phyloP scores from a whole-genome alignment of 352 stramenopile species.

The Thalassiosira livingstoniorum region DNA sequence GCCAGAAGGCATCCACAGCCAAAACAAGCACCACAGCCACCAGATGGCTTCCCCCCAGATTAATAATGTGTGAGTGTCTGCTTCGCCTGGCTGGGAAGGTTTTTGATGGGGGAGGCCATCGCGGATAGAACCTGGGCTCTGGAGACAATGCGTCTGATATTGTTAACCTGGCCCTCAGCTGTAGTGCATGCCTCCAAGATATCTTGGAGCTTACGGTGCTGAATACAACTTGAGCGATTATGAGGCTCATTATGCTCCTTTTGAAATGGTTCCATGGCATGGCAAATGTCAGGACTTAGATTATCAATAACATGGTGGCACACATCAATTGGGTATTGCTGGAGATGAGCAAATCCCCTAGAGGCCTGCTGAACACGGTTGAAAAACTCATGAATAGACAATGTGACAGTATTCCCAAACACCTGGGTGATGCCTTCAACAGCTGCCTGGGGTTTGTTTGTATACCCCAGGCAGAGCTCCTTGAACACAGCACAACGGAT shows the following conservation, averaged over 20 bases:
- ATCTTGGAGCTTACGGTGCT: not conserved
- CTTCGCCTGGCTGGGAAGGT: too few species aligned
- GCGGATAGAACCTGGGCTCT: not conserved
- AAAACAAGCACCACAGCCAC: too few species aligned
- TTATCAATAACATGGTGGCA: not conserved
- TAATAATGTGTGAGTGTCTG: too few species aligned
- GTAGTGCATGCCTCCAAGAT: not conserved
- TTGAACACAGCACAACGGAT: not conserved
- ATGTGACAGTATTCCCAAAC: not conserved
- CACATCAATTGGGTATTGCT: not conserved
- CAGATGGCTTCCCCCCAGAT: too few species aligned
- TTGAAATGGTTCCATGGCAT: not conserved
- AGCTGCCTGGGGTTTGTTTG: slow-evolving; percentile 7
- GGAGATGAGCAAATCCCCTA: not conserved
- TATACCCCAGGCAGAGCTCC: not conserved
- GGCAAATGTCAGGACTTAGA: not conserved
- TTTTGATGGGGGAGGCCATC: not conserved
- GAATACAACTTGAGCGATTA: not conserved
- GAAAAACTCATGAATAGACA: not conserved
- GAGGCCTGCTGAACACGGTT: not conserved
- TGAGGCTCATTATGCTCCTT: not conserved
- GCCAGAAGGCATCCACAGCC: too few species aligned
- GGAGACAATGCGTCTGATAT: not conserved
- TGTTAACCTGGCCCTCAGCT: not conserved
- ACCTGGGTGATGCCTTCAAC: slow-evolving; percentile 10